These are phyloP conservation scores for Leishmania major DNA, from an alignment of 208 protist species.

Conservation along the genomic window DNA sequence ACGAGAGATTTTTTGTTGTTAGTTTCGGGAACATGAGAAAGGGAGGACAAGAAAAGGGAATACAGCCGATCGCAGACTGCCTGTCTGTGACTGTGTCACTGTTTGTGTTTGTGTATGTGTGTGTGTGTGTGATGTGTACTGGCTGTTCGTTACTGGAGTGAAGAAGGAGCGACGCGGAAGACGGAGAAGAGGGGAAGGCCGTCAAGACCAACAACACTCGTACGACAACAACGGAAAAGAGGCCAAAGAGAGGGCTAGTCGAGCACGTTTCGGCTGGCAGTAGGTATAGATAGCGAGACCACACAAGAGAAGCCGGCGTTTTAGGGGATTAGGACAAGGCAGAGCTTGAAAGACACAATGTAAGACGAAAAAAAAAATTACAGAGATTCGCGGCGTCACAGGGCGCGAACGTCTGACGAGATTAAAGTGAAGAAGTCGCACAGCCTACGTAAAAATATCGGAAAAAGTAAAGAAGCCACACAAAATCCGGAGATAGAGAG, in stretches of 20 bases:
- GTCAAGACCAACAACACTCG: background rate
- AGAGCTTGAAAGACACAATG: background rate
- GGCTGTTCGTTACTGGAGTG: background rate
- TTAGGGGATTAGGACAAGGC: background rate
- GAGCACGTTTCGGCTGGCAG: background rate
- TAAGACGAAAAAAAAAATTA: too few species aligned
- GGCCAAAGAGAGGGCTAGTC: background rate
- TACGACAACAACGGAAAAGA: background rate
- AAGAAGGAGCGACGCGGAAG: background rate
- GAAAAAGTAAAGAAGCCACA: background rate
- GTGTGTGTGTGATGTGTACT: background rate
- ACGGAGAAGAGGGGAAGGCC: background rate
- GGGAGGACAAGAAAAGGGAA: background rate
- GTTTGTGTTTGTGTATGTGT: background rate
- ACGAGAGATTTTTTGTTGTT: background rate
- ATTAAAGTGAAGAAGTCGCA: background rate
- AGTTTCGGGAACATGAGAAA: background rate
- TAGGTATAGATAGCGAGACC: background rate
- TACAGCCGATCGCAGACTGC: background rate
- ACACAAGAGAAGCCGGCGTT: background rate
- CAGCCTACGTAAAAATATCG: background rate
- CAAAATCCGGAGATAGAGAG: background rate
- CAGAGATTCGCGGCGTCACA: background rate
- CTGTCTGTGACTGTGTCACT: background rate
- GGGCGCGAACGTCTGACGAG: background rate